Evolutionary conservation across 495 filamentous ascomycete species (phyloP).

Genomic region (Apiosordaria backusii): DNA sequence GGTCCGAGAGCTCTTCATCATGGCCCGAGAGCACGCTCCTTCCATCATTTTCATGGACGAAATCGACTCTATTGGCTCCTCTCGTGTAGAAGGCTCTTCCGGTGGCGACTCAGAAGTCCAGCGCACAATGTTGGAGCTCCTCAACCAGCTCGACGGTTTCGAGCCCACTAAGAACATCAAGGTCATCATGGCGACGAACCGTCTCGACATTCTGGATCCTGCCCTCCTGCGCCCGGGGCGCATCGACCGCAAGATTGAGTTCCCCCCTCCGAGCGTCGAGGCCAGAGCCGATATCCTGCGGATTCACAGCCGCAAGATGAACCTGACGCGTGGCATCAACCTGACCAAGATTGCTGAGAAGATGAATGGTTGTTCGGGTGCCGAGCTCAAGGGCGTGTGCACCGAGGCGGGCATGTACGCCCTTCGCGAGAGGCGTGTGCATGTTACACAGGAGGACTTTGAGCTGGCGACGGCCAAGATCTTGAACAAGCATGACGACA

Average conservation of each 20-base stretch:
- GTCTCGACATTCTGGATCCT: constrained; percentile 94
- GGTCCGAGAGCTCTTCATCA: constrained; percentile 98
- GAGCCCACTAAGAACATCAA: constrained; percentile 99
- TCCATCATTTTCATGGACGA: constrained; percentile 99
- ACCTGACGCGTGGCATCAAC: constrained; percentile 96
- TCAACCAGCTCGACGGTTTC: constrained; percentile 98
- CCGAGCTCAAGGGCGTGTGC: constrained; percentile 95
- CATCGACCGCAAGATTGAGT: constrained; percentile 99
- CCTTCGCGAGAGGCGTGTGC: constrained; percentile 87
- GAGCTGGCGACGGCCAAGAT: constrained; percentile 99
- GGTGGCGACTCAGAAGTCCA: constrained; percentile 99
- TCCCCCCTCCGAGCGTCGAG: constrained; percentile 95
- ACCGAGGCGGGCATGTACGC: constrained; percentile 98
- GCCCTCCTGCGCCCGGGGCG: constrained; percentile 89
- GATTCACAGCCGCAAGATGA: constrained; percentile 97
- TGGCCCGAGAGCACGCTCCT: constrained; percentile 98
- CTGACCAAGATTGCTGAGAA: constrained; percentile 98
- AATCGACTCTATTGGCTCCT: constrained; percentile 97
- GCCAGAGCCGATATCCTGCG: constrained; percentile 95
- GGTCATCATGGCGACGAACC: constrained; percentile 99
- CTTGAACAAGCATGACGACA: constrained; percentile 99
- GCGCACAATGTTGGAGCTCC: constrained; percentile 96
- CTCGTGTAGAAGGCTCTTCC: constrained; percentile 89
- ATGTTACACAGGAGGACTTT: constrained; percentile 99
- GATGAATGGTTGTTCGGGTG: constrained; percentile 98